A percentile compares a stretch with the other conserved stretches of the same genome.
Conservation (phyloP, 2,329 filamentous ascomycete species). For the Penicillium sp. region DNA sequence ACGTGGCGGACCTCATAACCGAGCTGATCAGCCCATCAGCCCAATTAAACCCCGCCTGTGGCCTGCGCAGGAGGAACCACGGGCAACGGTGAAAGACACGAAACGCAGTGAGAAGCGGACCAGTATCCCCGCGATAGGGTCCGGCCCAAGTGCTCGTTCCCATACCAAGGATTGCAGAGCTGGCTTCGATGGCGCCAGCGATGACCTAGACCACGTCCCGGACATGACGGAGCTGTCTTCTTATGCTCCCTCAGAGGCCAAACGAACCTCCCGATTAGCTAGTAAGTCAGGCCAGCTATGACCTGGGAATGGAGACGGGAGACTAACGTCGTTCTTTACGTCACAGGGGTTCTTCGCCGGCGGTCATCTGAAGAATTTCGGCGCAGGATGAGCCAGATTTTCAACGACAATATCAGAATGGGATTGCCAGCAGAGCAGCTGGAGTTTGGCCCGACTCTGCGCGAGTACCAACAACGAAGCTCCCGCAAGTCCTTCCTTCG, state of each 20-base stretch:
- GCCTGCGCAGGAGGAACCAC: conserved; percentile 1
- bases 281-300: conserved; percentile 16
- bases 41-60: conserved; percentile 2
- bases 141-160: conserved; percentile 7
- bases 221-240: neutral
- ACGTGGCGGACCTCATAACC: conserved; percentile 3
- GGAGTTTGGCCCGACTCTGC: conserved; percentile 21
- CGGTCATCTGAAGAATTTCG: conserved; percentile 35
- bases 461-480: conserved; percentile 9
- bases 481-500: conserved; percentile 17
- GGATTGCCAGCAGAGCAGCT: conserved; percentile 23
- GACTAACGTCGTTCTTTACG: neutral
- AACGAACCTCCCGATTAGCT: conserved; percentile 9
- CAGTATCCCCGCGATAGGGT: conserved; percentile 17
- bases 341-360: conserved; percentile 21
- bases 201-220: conserved; percentile 1
- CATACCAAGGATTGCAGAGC: conserved; percentile 1
- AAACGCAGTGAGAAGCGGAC: conserved; percentile 11
- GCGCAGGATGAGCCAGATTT: conserved; percentile 32
- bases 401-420: conserved; percentile 31
- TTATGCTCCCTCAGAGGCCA: conserved; percentile 8
- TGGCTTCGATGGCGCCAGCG: conserved; percentile 1
- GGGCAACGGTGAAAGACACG: neutral
- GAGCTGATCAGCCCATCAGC: conserved; percentile 2
- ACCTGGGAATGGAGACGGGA: neutral